Evolutionary conservation across 1,139 yeast species (phyloP).

Genomic region (Scheffersomyces illinoinensis): DNA sequence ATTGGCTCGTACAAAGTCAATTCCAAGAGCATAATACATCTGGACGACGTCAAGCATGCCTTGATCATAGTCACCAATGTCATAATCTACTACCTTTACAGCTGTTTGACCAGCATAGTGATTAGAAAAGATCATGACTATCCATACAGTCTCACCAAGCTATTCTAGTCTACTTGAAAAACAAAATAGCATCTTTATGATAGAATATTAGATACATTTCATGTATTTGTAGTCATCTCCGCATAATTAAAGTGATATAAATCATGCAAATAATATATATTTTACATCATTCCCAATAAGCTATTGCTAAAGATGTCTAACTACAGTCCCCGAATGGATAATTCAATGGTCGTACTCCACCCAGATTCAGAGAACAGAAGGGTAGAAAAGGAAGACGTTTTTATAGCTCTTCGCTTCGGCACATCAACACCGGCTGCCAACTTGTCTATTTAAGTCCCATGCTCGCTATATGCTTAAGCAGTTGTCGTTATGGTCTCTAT

Average conservation of each 20-base stretch:
- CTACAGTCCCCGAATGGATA: not conserved
- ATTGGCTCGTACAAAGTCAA: slow-evolving; percentile 32
- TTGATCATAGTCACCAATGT: slow-evolving; percentile 20
- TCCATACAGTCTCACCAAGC: slow-evolving; percentile 37
- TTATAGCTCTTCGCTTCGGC: not conserved
- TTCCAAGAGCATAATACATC: slow-evolving; percentile 15
- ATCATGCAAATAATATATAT: too few species aligned
- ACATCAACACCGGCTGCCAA: not conserved
- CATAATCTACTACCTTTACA: slow-evolving; percentile 31
- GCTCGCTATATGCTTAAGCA: not conserved
- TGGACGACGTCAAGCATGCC: slow-evolving; percentile 16
- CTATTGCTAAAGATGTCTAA: too few species aligned
- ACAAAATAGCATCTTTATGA: not conserved
- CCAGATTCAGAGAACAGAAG: not conserved
- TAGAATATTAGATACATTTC: not conserved
- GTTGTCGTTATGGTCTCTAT: not conserved
- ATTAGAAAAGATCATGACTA: slow-evolving; percentile 42
- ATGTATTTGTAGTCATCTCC: not conserved
- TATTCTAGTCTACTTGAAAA: slow-evolving; percentile 21
- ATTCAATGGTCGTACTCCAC: not conserved
- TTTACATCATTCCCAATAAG: too few species aligned
- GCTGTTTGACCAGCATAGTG: slow-evolving; percentile 41
- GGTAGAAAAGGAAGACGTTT: not conserved
- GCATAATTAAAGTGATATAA: not conserved
- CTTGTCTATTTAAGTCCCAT: not conserved